These are phyloP conservation scores for Scedosporium aurantiacum DNA, from an alignment of 2,329 filamentous ascomycete species.

Conservation along the genomic window DNA sequence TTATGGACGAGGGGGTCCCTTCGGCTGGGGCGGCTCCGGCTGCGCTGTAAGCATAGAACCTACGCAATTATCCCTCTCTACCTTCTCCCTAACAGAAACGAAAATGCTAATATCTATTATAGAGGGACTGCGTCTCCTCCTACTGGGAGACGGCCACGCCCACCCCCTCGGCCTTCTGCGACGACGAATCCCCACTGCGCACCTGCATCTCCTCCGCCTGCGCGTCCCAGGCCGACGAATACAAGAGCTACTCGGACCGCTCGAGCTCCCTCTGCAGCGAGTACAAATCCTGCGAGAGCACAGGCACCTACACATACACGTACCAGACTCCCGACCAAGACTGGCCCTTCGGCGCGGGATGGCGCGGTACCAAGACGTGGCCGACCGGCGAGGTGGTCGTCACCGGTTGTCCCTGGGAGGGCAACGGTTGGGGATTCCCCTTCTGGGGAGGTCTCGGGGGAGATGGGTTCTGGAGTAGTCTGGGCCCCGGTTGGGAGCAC, in stretches of 20 bases:
- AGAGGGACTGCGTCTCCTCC: conserved; percentile 15
- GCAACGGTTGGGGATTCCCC: conserved; percentile 12
- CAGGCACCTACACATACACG: conserved; percentile 16
- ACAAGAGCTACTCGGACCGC: conserved; percentile 12
- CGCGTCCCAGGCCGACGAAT: conserved; percentile 11
- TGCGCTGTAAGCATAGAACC: conserved; percentile 11
- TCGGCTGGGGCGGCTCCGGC: conserved; percentile 2
- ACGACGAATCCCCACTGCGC: conserved; percentile 9
- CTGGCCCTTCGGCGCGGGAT: conserved; percentile 8
- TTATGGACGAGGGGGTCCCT: not conserved
- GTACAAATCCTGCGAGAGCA: conserved; percentile 12
- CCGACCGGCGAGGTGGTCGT: conserved; percentile 14
- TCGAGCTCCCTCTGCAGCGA: conserved; percentile 14
- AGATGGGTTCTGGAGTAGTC: conserved; percentile 11
- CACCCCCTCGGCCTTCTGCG: conserved; percentile 14
- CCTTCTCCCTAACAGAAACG: not conserved
- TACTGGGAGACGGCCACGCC: conserved; percentile 15
- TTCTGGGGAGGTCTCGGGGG: conserved; percentile 14
- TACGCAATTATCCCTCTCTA: not conserved
- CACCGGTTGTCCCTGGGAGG: conserved; percentile 16
- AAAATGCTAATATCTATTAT: not conserved
- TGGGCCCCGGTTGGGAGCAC: conserved; percentile 13
- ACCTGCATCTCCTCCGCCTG: conserved; percentile 14
- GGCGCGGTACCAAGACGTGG: conserved; percentile 8
- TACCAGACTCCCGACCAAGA: conserved; percentile 8